Conservation (phyloP, 2,329 filamentous ascomycete species). For the Diaporthe humulicola region DNA sequence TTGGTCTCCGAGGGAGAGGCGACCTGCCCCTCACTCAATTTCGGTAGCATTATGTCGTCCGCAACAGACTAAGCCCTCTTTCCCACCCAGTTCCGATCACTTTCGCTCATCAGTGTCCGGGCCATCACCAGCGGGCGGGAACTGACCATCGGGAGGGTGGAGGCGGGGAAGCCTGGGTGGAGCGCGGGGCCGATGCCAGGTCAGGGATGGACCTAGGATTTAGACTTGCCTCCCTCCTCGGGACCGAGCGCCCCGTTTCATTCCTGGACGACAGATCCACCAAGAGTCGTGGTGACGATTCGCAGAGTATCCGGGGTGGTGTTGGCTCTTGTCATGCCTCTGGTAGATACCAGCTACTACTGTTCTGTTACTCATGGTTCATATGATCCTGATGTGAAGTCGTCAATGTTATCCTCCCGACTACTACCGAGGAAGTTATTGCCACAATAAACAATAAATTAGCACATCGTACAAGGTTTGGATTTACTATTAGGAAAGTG, state of each 20-base stretch:
- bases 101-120: background rate
- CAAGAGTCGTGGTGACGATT: background rate
- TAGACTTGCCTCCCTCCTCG: background rate
- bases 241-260: background rate
- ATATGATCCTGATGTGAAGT: background rate
- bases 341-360: background rate
- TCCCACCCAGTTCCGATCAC: constrained; percentile 10
- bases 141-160: background rate
- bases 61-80: background rate
- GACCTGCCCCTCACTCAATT: background rate
- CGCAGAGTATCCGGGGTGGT: background rate
- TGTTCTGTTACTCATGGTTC: background rate
- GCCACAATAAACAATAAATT: no score
- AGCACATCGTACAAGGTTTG: background rate
- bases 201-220: background rate
- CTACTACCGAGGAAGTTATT: background rate
- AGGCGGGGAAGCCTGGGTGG: constrained; percentile 14
- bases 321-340: background rate
- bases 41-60: background rate
- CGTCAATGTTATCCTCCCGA: background rate
- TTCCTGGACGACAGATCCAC: background rate
- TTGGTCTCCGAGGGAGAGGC: background rate
- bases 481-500: background rate
- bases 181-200: constrained; percentile 21
- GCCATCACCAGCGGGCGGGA: background rate